A percentile compares a stretch with the other conserved stretches of the same genome.
Conservation (phyloP, 768 basidiomycete species). For the Lenzites betulinus region DNA sequence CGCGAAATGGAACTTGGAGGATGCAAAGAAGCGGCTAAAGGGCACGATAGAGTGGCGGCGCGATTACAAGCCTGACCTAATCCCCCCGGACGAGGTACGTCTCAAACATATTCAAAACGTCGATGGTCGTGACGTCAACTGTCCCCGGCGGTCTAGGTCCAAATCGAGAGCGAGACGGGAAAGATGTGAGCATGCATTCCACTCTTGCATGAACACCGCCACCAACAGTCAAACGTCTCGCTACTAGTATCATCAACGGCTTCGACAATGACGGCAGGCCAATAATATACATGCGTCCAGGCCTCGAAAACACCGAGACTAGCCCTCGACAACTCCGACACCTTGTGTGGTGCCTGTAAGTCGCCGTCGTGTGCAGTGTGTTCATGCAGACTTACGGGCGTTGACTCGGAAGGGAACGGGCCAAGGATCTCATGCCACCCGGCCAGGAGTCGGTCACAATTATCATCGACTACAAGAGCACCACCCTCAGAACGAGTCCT, state of each 20-base stretch:
- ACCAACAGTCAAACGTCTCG: not conserved
- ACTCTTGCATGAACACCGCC: not conserved
- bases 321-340: constrained; percentile 80
- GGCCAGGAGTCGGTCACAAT: constrained; percentile 84
- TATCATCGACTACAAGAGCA: constrained; percentile 83
- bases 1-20: constrained; percentile 77
- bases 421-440: constrained; percentile 85
- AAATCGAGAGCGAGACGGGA: constrained; percentile 79
- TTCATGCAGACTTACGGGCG: not conserved
- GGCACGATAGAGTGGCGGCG: constrained; percentile 83
- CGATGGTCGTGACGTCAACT: not conserved
- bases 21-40: constrained; percentile 78
- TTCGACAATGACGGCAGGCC: constrained; percentile 89
- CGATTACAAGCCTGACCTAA: constrained; percentile 83
- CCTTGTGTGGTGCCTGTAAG: constrained; percentile 85
- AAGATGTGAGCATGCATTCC: constrained; percentile 65
- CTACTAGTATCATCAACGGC: constrained; percentile 70
- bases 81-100: constrained; percentile 69
- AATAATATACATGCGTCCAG: constrained; percentile 86
- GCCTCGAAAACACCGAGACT: constrained; percentile 80
- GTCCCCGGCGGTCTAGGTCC: constrained; percentile 42
- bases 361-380: not conserved
- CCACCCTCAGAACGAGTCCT: constrained; percentile 81
- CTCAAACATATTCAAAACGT: not conserved
- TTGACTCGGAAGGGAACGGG: constrained; percentile 77